phyloP scores from a whole-genome alignment of 345 rosid species.

The Populus alba region DNA sequence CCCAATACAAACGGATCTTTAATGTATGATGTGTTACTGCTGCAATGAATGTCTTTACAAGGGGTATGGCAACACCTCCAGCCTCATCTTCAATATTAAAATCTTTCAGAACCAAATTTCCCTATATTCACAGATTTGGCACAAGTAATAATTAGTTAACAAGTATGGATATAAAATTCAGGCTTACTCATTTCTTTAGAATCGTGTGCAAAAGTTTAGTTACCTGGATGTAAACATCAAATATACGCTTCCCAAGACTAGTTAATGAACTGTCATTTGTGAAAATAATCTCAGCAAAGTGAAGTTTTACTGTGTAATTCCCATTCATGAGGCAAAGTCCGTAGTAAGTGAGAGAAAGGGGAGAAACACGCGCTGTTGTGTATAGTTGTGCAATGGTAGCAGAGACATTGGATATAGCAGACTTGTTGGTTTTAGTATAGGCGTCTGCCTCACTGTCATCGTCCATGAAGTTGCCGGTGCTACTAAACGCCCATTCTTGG shows the following conservation, averaged over 20 bases:
- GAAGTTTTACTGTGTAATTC: constrained; percentile 73
- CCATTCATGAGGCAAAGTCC: constrained; percentile 77
- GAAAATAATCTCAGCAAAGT: constrained; percentile 79
- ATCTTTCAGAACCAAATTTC: constrained; percentile 23
- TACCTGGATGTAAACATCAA: constrained; percentile 83
- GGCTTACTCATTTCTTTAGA: background rate
- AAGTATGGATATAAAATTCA: background rate
- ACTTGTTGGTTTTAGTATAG: constrained; percentile 48
- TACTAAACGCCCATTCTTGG: constrained; percentile 76
- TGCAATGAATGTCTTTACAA: constrained; percentile 20
- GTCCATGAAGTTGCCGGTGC: constrained; percentile 90
- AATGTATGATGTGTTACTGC: constrained; percentile 15
- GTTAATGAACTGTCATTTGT: constrained; percentile 45
- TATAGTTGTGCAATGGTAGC: constrained; percentile 40
- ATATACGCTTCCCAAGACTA: constrained; percentile 68
- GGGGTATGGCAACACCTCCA: constrained; percentile 22
- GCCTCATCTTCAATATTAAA: constrained; percentile 26
- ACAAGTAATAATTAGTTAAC: background rate
- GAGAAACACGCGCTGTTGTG: constrained; percentile 65
- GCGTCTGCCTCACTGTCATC: constrained; percentile 56
- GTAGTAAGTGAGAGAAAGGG: constrained; percentile 76
- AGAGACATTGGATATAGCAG: constrained; percentile 47
- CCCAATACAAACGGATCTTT: constrained; percentile 31
- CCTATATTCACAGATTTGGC: constrained; percentile 3
- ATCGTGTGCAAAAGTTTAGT: background rate